Conservation (phyloP, 768 basidiomycete species). For the Pleurotus djamor region DNA sequence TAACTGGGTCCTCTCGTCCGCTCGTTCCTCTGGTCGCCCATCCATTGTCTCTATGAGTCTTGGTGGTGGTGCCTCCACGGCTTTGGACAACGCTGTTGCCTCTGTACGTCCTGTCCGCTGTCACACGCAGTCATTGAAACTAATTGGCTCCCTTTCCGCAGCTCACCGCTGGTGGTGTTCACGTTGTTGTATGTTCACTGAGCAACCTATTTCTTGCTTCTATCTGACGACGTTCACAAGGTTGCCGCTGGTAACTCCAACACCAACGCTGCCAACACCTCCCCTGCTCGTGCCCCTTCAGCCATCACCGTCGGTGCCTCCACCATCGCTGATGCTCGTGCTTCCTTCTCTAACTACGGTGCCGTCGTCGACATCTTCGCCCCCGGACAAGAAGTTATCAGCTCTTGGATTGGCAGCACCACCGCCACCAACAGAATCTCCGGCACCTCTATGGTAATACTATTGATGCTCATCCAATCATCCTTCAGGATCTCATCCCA, state of each 20-base stretch:
- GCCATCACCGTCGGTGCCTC: constrained; percentile 38
- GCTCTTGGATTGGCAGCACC: constrained; percentile 23
- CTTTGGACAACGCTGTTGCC: constrained; percentile 30
- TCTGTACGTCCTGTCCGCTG: constrained; percentile 10
- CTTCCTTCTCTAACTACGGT: constrained; percentile 39
- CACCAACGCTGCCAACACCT: constrained; percentile 23
- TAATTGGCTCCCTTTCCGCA: constrained; percentile 5
- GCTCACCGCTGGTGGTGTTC: constrained; percentile 25
- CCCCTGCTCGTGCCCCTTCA: constrained; percentile 30
- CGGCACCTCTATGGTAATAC: constrained; percentile 23
- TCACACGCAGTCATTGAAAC: background rate
- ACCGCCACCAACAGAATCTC: constrained; percentile 20
- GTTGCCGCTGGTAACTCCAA: constrained; percentile 33
- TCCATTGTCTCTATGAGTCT: constrained; percentile 33
- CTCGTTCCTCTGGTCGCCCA: constrained; percentile 20
- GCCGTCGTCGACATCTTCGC: constrained; percentile 36
- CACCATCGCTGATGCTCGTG: constrained; percentile 30
- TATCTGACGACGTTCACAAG: background rate
- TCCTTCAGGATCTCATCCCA: background rate
- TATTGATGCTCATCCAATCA: background rate
- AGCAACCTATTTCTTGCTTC: too few species aligned
- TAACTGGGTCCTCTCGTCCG: constrained; percentile 24
- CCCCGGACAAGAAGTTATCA: constrained; percentile 30
- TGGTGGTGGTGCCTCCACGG: constrained; percentile 22
- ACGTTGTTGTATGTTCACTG: constrained; percentile 18